Evolutionary conservation across 75 land plant species (phyloP).

Genomic region (Azolla pinnata): DNA sequence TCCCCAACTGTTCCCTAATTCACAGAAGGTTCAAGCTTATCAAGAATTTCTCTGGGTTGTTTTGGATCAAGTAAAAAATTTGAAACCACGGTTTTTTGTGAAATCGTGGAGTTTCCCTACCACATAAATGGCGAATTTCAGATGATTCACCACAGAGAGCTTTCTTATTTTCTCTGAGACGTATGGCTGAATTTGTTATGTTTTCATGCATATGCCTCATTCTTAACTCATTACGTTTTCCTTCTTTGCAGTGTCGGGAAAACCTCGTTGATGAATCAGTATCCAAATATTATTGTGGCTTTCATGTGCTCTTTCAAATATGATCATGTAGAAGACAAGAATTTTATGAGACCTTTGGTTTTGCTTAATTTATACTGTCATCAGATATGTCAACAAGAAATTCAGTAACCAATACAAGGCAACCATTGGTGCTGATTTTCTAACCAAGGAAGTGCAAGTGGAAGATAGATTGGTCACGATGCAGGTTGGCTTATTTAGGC

Average conservation of each 20-base stretch:
- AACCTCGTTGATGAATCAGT: constrained; percentile 64
- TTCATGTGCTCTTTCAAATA: too few species aligned
- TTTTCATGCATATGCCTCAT: not conserved
- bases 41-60: too few species aligned
- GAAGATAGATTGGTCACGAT: constrained; percentile 65
- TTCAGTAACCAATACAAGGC: constrained; percentile 78
- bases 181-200: not conserved
- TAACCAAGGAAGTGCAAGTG: constrained; percentile 52
- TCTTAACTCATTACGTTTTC: not conserved
- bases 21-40: too few species aligned
- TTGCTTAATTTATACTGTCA: not conserved
- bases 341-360: not conserved
- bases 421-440: constrained; percentile 67
- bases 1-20: too few species aligned
- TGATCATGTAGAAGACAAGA: too few species aligned
- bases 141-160: not conserved
- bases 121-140: not conserved
- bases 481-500: too few species aligned
- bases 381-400: constrained; percentile 60
- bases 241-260: constrained; percentile 47
- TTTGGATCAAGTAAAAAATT: not conserved
- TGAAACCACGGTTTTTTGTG: too few species aligned
- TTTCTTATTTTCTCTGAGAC: not conserved
- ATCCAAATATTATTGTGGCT: too few species aligned
- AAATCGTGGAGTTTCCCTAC: too few species aligned